phyloP scores from a whole-genome alignment of 345 rosid species.

The Crucihimalaya himalaica region DNA sequence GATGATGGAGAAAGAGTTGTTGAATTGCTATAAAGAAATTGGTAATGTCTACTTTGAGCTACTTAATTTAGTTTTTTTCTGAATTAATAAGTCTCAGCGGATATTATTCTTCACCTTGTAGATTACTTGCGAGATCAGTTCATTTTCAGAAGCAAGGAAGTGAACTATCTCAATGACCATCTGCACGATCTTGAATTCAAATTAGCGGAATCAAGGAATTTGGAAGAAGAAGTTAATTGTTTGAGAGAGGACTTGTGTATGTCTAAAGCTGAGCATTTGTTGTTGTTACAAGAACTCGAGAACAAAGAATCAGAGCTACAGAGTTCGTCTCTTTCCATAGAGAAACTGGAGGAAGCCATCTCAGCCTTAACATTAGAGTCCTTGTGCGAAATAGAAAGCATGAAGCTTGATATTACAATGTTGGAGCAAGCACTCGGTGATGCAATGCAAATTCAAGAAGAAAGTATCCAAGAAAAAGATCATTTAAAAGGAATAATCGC shows the following conservation, averaged over 20 bases:
- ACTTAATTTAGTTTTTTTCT: conserved; percentile 30
- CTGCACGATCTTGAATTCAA: conserved; percentile 60
- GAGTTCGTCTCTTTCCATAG: conserved; percentile 50
- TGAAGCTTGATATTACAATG: conserved; percentile 70
- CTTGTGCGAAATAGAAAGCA: conserved; percentile 81
- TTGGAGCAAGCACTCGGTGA: conserved; percentile 60
- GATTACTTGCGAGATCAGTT: conserved; percentile 89
- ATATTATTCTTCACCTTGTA: conserved; percentile 29
- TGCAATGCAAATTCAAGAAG: conserved; percentile 61
- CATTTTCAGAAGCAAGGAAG: conserved; percentile 60
- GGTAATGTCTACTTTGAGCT: conserved; percentile 52
- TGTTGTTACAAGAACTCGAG: conserved; percentile 58
- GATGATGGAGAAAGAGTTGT: conserved; percentile 69
- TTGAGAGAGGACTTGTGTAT: conserved; percentile 58
- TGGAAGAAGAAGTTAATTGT: conserved; percentile 46
- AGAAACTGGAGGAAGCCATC: conserved; percentile 76
- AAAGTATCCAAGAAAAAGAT: conserved; percentile 53
- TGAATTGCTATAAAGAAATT: conserved; percentile 80
- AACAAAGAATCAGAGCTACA: conserved; percentile 63
- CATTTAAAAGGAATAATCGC: conserved; percentile 45
- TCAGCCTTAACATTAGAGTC: conserved; percentile 63
- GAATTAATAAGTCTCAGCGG: neutral
- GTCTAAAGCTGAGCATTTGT: conserved; percentile 50
- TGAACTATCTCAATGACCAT: conserved; percentile 54
- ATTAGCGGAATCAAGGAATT: conserved; percentile 53